Conservation (phyloP, 495 filamentous ascomycete genomes). For the Aspergillus coremiiformis region DNA sequence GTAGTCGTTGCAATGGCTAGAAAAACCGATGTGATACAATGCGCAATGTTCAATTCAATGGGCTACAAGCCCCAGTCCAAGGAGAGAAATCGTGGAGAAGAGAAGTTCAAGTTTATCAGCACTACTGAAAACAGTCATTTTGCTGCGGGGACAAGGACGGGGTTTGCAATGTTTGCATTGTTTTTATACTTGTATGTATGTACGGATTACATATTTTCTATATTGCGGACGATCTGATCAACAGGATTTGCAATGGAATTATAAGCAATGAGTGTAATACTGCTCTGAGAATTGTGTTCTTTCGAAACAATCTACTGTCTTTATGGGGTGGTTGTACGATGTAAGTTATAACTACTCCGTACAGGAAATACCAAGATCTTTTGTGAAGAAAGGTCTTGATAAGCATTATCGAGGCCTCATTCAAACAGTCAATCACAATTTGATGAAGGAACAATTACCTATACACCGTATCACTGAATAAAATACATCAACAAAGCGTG, state of each 20-base stretch:
- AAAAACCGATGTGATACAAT: background rate
- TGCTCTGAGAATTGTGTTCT: background rate
- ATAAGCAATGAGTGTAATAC: background rate
- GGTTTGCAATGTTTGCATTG: constrained; percentile 32
- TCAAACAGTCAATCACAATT: too few species aligned
- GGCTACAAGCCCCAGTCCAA: background rate
- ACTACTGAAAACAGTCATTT: background rate
- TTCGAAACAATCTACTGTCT: background rate
- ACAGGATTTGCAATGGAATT: too few species aligned
- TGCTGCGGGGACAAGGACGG: constrained; percentile 11
- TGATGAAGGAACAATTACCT: background rate
- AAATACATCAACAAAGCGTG: background rate
- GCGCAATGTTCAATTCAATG: background rate
- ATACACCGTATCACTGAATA: background rate
- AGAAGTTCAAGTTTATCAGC: background rate
- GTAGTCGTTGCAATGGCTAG: background rate
- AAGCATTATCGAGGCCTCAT: background rate
- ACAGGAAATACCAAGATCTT: background rate
- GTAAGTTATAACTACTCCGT: background rate
- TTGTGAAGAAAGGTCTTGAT: background rate
- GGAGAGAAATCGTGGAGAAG: background rate
- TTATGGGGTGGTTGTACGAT: background rate
- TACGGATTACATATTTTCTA: constrained; percentile 3
- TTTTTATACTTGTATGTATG: too few species aligned
- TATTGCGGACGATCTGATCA: background rate